Evolutionary conservation across 2,329 filamentous ascomycete species (phyloP).

Genomic region (Aschersonia sp.): DNA sequence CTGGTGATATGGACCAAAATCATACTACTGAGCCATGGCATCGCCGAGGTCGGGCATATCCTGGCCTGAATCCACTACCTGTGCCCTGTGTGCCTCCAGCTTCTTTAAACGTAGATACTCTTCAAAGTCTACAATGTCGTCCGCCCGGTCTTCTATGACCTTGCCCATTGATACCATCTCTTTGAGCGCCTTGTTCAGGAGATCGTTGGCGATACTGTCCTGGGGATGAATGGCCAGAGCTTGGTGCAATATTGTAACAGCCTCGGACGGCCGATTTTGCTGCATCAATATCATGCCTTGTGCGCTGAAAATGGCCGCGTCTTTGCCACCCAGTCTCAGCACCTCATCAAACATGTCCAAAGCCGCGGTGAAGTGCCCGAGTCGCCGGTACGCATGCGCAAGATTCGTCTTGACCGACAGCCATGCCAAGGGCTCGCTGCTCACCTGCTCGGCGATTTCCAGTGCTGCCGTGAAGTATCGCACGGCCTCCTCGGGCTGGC

Average conservation of each 20-base stretch:
- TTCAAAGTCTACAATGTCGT: constrained; percentile 36
- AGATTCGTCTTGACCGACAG: constrained; percentile 77
- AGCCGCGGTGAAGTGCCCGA: constrained; percentile 54
- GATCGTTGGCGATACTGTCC: constrained; percentile 67
- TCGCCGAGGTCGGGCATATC: no score
- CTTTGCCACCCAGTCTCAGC: constrained; percentile 66
- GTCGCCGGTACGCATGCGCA: constrained; percentile 70
- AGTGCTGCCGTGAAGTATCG: constrained; percentile 68
- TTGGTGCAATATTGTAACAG: constrained; percentile 72
- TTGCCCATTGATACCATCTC: constrained; percentile 37
- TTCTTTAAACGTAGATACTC: constrained; percentile 32
- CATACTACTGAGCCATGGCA: no score
- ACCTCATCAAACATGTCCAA: constrained; percentile 78
- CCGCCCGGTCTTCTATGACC: constrained; percentile 30
- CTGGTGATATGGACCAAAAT: no score
- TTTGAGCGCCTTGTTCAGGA: constrained; percentile 57
- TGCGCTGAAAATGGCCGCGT: constrained; percentile 63
- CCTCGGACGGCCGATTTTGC: constrained; percentile 58
- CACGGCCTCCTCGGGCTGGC: constrained; percentile 60
- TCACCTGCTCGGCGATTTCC: constrained; percentile 62
- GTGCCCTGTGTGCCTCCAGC: constrained; percentile 17
- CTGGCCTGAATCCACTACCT: no score
- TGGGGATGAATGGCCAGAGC: constrained; percentile 66
- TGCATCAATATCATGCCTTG: constrained; percentile 80
- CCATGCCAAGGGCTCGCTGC: constrained; percentile 71